Evolutionary conservation across 768 basidiomycete genomes (phyloP), one percentile per base, ranked within the genome.

Genomic region (Austroboletus festivus): DNA sequence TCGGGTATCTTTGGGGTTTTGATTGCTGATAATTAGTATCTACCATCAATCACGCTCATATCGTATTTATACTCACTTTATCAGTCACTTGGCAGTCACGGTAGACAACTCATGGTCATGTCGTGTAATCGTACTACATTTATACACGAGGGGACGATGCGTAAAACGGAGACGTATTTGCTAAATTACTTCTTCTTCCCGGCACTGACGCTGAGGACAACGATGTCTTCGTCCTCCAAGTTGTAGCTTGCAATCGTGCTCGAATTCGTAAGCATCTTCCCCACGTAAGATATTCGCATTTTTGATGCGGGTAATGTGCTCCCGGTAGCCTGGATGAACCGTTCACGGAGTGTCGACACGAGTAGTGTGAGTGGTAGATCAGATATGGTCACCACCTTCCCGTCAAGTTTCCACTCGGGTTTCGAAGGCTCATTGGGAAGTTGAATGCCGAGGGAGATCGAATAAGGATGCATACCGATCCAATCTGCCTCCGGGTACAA

Each of bases 381-480:
- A 1, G 82, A 78, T 48, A 99, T 76, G 10, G 82, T 82, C 50
- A 93, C 81, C 34, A 82, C 71, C 44, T 75, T 77, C 0, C 93
- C 94, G 60, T 95, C 83, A 46, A 96, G 73, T 61, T 95, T 93
- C 90, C 89, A 95, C 68, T 95, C 94, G 0, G 93, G 86, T 64
- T 89, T 93, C 28, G 84, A 81, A 1, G 85, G 71, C 58, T 93
- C 85, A 45, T 72, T 76, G 2, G 95, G 93, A 54, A 99, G 74
- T 63, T 94, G 91, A 3, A 98, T 75, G 28, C 77, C 76, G 39
- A 99, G 76, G 21, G 86, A 85, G 59, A 98, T 90, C 12, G 95
- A 88, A 57, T 94, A 86, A 26, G 93, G 89, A 65, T 97, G 92
- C 80, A 92, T 84, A 40, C 75, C 75, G 56, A 92, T 82, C 93